Conservation (phyloP, 2,329 filamentous ascomycete genomes). For the Colletotrichum lentis region DNA sequence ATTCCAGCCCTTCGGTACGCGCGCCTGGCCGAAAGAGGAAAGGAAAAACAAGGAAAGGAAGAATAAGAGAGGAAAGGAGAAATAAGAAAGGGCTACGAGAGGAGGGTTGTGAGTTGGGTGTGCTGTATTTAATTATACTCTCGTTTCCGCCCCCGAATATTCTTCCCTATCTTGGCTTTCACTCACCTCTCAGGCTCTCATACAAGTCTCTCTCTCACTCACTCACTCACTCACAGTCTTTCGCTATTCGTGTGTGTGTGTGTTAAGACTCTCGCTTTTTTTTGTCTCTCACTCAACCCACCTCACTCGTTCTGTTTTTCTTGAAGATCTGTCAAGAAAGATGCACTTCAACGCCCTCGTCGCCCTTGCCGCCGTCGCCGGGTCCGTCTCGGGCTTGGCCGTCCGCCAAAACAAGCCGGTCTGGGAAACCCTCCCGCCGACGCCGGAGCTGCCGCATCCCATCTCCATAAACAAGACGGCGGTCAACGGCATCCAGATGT, state of each 20-base stretch:
- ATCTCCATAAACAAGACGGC: constrained; percentile 43
- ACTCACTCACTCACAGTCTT: constrained; percentile 26
- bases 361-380: constrained; percentile 16
- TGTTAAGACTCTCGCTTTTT: not conserved
- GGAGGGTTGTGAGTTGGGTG: not conserved
- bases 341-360: constrained; percentile 30
- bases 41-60: not conserved
- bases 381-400: constrained; percentile 39
- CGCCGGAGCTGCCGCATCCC: constrained; percentile 49
- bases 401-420: constrained; percentile 43
- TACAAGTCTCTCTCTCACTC: too few relatives aligned
- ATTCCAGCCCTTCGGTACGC: constrained; percentile 23
- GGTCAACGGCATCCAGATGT: constrained; percentile 51
- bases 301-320: not conserved
- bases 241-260: constrained; percentile 7
- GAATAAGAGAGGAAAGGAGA: too few relatives aligned
- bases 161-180: not conserved
- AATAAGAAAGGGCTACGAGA: not conserved
- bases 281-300: not conserved
- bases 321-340: not conserved
- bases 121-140: constrained; percentile 20
- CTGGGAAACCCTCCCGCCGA: constrained; percentile 49
- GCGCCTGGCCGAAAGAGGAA: not conserved
- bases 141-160: not conserved
- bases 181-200: constrained; percentile 1